phyloP scores from a whole-genome alignment of 2,329 filamentous ascomycete species.

The Curvularia spicifera region DNA sequence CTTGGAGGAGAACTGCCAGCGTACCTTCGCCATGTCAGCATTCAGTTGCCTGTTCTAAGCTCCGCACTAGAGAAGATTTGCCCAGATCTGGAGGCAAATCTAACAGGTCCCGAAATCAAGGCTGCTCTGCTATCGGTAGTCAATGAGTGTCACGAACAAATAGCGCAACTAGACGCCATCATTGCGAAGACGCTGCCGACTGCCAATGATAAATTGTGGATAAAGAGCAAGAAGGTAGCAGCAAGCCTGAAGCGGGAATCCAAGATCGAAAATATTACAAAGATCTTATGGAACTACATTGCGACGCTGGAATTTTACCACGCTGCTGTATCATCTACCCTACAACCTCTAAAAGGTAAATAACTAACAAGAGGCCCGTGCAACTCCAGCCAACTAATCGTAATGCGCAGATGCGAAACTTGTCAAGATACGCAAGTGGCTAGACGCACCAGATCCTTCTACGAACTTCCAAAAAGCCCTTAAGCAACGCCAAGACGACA shows the following conservation, averaged over 20 bases:
- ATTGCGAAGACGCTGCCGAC: background rate
- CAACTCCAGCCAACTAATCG: background rate
- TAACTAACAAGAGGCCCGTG: background rate
- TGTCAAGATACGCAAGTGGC: conserved; percentile 31
- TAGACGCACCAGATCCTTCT: conserved; percentile 47
- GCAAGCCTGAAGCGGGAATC: background rate
- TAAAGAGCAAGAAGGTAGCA: background rate
- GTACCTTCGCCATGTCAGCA: background rate
- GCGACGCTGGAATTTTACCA: background rate
- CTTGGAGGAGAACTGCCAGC: background rate
- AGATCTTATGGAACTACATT: background rate
- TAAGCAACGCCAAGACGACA: conserved; percentile 38
- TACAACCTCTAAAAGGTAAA: background rate
- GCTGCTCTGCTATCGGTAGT: background rate
- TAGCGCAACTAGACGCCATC: background rate
- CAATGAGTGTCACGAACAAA: background rate
- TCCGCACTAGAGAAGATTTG: background rate
- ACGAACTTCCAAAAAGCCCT: conserved; percentile 46
- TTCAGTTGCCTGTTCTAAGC: background rate
- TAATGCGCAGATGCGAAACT: conserved; percentile 7
- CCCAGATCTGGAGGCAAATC: background rate
- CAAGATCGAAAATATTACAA: background rate
- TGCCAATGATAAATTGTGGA: background rate
- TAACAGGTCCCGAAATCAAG: background rate
- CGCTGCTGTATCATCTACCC: background rate